Evolutionary conservation across 202 grass and related monocot species (phyloP).

Genomic region (Digitaria exilis): DNA sequence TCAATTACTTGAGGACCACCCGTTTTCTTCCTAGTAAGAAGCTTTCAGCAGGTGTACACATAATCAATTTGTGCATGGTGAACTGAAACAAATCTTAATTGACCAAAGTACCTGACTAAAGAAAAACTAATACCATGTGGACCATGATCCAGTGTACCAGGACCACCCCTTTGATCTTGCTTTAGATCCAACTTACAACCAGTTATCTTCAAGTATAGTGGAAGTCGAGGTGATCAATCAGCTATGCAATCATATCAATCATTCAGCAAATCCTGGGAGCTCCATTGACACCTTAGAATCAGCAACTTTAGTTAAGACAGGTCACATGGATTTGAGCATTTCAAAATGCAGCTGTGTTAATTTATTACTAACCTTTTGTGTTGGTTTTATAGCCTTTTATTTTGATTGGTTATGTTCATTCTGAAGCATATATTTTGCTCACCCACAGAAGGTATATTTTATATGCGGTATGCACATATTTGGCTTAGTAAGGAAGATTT

Average conservation of each 20-base stretch:
- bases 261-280: conserved; percentile 33
- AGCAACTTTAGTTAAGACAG: not conserved
- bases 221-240: conserved; percentile 28
- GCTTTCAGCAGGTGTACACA: conserved; percentile 11
- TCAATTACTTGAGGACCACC: conserved; percentile 14
- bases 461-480: not conserved
- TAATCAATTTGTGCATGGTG: conserved; percentile 21
- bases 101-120: conserved; percentile 15
- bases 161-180: conserved; percentile 50
- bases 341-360: not conserved
- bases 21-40: conserved; percentile 34
- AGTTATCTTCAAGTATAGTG: conserved; percentile 36
- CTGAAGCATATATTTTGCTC: conserved; percentile 17
- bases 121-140: conserved; percentile 30
- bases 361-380: not conserved
- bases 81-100: conserved; percentile 12
- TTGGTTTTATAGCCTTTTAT: not conserved
- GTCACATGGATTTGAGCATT: conserved; percentile 12
- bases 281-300: conserved; percentile 25
- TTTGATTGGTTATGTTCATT: conserved; percentile 5
- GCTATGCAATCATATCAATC: conserved; percentile 24
- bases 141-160: conserved; percentile 35
- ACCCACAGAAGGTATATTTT: not conserved
- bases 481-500: not conserved
- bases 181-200: conserved; percentile 43